A percentile compares a stretch with the other conserved stretches of the same genome.
phyloP scores from a whole-genome alignment of 78 protist genomes.

The Planoprotostelium fungivorum region DNA sequence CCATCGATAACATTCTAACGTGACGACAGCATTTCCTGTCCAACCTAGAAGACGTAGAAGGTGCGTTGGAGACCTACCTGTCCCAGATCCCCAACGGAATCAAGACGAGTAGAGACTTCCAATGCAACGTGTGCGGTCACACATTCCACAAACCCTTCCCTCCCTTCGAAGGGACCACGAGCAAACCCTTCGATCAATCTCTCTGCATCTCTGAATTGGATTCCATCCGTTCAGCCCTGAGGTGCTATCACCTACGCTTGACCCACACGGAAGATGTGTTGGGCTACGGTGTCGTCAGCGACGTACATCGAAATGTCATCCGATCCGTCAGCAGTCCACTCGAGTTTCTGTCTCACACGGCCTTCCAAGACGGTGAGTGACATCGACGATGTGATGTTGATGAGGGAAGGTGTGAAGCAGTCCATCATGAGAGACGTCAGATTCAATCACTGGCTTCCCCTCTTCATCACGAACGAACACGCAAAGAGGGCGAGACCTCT shows the following conservation, averaged over 20 bases:
- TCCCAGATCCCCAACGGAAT: conserved; percentile 52
- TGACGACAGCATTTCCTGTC: conserved; percentile 42
- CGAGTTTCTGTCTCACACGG: not conserved
- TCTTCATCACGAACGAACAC: conserved; percentile 37
- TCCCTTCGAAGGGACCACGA: not conserved
- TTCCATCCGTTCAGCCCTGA: conserved; percentile 18
- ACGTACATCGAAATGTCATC: conserved; percentile 1
- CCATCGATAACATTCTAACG: conserved; percentile 23
- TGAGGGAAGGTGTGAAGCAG: conserved; percentile 48
- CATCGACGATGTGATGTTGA: not conserved
- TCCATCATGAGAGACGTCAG: conserved; percentile 29
- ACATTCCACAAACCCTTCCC: conserved; percentile 18
- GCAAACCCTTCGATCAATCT: not conserved
- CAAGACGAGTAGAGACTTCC: conserved; percentile 10
- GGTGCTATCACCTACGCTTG: conserved; percentile 36
- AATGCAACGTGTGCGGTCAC: conserved; percentile 39
- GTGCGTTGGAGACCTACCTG: conserved; percentile 18
- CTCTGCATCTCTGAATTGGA: not conserved
- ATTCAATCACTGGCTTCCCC: conserved; percentile 58
- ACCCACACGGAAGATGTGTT: conserved; percentile 42
- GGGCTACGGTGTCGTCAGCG: conserved; percentile 28
- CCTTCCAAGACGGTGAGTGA: not conserved
- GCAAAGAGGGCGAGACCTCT: conserved; percentile 36
- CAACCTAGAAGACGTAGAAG: conserved; percentile 32
- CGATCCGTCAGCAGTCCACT: not conserved